phyloP scores from a whole-genome alignment of 306 rosid species.

The Trifolium repens region DNA sequence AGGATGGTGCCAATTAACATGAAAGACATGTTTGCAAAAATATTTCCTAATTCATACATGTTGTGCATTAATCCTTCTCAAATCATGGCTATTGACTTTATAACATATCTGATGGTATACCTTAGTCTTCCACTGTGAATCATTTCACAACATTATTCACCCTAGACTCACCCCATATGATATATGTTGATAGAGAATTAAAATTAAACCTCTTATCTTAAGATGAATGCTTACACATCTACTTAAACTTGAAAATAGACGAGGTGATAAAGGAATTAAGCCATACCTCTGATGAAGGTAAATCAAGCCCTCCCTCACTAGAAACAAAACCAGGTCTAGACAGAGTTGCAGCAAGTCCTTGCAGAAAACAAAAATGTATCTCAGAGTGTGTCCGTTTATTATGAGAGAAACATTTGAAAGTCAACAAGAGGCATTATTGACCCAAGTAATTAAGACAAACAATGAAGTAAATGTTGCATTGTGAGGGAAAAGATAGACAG shows the following conservation, averaged over 20 bases:
- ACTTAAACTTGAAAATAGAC: constrained; percentile 21
- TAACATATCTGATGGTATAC: neutral
- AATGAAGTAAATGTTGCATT: constrained; percentile 15
- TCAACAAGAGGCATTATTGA: constrained; percentile 26
- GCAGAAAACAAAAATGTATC: constrained; percentile 43
- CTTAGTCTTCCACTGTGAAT: neutral
- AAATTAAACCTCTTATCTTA: constrained; percentile 16
- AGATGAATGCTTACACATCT: constrained; percentile 8
- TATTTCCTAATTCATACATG: too few species aligned
- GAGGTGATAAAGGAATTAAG: constrained; percentile 23
- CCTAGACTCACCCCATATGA: constrained; percentile 11
- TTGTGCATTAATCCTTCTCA: too few species aligned
- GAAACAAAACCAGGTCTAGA: constrained; percentile 61
- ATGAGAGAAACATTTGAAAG: constrained; percentile 38
- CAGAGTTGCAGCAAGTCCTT: constrained; percentile 68
- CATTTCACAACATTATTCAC: constrained; percentile 14
- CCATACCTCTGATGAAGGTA: constrained; percentile 84
- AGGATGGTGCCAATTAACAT: neutral
- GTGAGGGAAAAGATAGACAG: constrained; percentile 10
- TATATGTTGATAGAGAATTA: neutral
- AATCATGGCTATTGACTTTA: too few species aligned
- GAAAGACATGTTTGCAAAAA: neutral
- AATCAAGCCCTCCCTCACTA: constrained; percentile 60
- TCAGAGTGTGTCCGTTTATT: constrained; percentile 44
- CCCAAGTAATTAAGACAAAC: constrained; percentile 17